Evolutionary conservation across 2,329 filamentous ascomycete species (phyloP), one percentile per base, ranked within the genome.

Genomic region (Ceratocystis diversiconidia): DNA sequence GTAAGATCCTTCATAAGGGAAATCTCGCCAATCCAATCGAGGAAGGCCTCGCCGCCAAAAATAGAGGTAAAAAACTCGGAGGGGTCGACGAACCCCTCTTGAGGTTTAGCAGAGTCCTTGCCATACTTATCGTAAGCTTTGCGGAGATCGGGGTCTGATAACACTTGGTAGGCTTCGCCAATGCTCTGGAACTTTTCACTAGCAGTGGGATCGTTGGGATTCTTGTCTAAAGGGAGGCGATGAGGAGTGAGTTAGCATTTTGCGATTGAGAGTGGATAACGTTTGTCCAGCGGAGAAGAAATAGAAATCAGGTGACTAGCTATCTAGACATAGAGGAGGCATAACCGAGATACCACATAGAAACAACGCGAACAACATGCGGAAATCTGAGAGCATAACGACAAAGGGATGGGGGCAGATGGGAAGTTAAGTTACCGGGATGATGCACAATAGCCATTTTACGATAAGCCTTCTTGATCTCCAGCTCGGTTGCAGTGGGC

Each of bases 21-120:
- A 71, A 99, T 96, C 80, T 99, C 94, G 70, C 94, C 94, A 73
- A 99, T 97, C 81, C 94, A 90, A 79, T 99, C 92, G 68, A 88
- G 81, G 73, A 99, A 99, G 12, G 92, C 91, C 71, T 96, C 92
- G 68, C 94, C 94, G 71, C 94, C 94, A 73, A 99, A 99, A 71
- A 99, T 99, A 80, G 92, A 95, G 72, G 89, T 89, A 78, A 99
- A 99, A 82, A 99, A 99, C 77, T 99, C 94, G 69, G 91, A 83
- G 1, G 94, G 94, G 75, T 99, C 94, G 79, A 89, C 89, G 75
- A 99, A 99, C 69, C 94, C 94, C 72, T 90, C 89, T 71, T 86
- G 85, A 0, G 94, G 94, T 73, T 92, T 89, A 5, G 94, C 92
- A 70, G 90, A 85, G 72, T 99, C 94, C 77, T 97, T 97, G 74